These are phyloP conservation scores for Xanthoconium stramineum DNA, from an alignment of 768 basidiomycete species.

Conservation along the genomic window DNA sequence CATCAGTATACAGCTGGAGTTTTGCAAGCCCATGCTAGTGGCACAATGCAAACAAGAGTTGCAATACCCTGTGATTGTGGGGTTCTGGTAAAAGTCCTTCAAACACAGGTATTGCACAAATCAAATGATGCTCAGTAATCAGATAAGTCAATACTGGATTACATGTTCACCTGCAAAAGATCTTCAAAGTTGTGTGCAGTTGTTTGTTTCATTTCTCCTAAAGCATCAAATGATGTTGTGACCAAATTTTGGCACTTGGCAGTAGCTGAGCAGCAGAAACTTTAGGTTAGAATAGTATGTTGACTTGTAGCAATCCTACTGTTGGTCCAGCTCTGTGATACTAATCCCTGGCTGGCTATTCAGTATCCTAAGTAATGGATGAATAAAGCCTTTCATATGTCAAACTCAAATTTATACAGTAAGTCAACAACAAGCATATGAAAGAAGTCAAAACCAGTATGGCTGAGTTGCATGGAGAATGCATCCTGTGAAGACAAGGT, in stretches of 20 bases:
- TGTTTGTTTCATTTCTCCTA: slow-evolving; percentile 3
- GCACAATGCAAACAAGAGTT: background rate
- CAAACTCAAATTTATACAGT: background rate
- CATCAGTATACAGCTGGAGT: background rate
- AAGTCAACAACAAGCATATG: background rate
- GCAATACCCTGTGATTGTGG: background rate
- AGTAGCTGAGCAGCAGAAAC: background rate
- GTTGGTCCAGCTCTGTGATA: background rate
- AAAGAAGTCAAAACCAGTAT: background rate
- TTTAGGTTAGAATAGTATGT: background rate
- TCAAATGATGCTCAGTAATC: background rate
- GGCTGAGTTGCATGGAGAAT: background rate
- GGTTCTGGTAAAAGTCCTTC: no score
- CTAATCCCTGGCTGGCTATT: background rate
- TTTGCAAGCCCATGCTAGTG: background rate
- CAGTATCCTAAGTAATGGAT: background rate
- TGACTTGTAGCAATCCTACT: background rate
- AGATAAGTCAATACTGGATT: background rate
- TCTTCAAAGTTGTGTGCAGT: background rate
- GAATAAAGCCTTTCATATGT: background rate
- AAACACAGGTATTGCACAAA: no score
- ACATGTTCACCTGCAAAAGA: background rate
- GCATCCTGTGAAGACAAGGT: background rate
- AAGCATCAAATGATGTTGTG: slow-evolving; percentile 12
- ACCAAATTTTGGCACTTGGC: background rate